Base-by-base conservation (phyloP, 257 asterid genomes). In the Ilex aquifolium region DNA sequence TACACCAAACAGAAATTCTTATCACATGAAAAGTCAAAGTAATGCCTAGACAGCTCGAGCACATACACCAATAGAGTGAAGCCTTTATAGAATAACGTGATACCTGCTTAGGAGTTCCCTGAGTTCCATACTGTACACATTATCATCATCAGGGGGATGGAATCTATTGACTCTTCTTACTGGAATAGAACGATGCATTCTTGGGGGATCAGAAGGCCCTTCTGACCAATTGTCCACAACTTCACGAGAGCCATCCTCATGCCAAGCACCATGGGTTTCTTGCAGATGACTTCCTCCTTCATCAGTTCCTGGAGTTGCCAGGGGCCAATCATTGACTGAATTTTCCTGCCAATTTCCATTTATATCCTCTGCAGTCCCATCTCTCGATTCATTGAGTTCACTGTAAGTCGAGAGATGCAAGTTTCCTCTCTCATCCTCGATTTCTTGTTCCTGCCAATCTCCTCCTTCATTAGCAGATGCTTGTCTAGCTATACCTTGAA, bases 51-150 rank as follows among this genome's bases (percentile, higher is more conserved):
- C 63, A 62, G 36, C 61, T n/a, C 63, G 62, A 65, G 14, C 40
- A 58, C 29, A 61, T 27, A 61, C 31, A 16, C n/a, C 44, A 60
- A 13, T 14, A 7, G 4, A 46, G 0, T 46, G 13, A 46, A 10
- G 11, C 52, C 52, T 46, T 46, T 2, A 7, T 10, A 12, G 52
- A 46, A 36, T 8, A 36, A 36, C 27, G 27, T 0, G 27, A 36
- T 36, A 94, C 99, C 99, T 85, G 95, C 95, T 84, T 60, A 89
- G 76, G 55, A 92, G 88, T 80, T 92, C 99, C 79, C 99, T 85
- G 73, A 92, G 99, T 76, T 92, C 99, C 90, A 92, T 85, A 74
- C 95, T 87, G 79, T 92, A 89, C 63, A 92, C 97, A 72, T 83
- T 89, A 66, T 92, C 97, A 54, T 89, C 99, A 61, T 87, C 96